These are phyloP conservation scores for Danielia oregonensis DNA, from an alignment of 805 yeast genomes.

Conservation along the genomic window DNA sequence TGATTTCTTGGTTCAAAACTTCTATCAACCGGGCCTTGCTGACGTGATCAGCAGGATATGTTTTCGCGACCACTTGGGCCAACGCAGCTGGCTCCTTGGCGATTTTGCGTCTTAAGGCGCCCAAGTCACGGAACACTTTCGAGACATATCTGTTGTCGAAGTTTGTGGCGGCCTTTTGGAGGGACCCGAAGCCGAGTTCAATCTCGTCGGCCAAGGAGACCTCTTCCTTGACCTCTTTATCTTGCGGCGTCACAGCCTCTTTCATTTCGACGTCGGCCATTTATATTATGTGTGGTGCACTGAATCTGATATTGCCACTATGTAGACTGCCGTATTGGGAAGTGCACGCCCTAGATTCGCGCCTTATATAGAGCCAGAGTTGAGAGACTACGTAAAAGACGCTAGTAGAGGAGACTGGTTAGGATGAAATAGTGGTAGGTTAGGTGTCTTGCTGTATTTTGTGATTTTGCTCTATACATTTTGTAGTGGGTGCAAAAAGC, in stretches of 20 bases:
- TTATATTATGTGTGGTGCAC: no score
- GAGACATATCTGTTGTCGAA: slow-evolving; percentile 86
- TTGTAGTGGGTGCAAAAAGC: no score
- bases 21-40: slow-evolving; percentile 35
- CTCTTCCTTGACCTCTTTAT: slow-evolving; percentile 4
- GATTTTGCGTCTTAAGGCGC: slow-evolving; percentile 65
- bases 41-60: slow-evolving; percentile 51
- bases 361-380: no score
- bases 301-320: slow-evolving; percentile 1
- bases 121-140: slow-evolving; percentile 80
- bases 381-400: no score
- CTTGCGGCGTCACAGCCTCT: slow-evolving; percentile 9
- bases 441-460: no score
- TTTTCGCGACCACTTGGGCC: slow-evolving; percentile 46
- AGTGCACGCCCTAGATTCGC: background rate
- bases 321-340: slow-evolving; percentile 2
- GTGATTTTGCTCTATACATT: no score
- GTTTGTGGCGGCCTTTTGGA: slow-evolving; percentile 61
- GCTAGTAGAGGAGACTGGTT: no score
- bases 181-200: slow-evolving; percentile 42
- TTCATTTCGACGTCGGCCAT: slow-evolving; percentile 18
- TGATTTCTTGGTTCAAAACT: slow-evolving; percentile 12
- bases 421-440: no score
- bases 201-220: slow-evolving; percentile 28
- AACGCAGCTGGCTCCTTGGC: slow-evolving; percentile 45